A percentile compares a stretch with the other conserved stretches of the same genome.
Conservation (phyloP, 805 yeast genomes). For the Yamadazyma akitaensis region DNA sequence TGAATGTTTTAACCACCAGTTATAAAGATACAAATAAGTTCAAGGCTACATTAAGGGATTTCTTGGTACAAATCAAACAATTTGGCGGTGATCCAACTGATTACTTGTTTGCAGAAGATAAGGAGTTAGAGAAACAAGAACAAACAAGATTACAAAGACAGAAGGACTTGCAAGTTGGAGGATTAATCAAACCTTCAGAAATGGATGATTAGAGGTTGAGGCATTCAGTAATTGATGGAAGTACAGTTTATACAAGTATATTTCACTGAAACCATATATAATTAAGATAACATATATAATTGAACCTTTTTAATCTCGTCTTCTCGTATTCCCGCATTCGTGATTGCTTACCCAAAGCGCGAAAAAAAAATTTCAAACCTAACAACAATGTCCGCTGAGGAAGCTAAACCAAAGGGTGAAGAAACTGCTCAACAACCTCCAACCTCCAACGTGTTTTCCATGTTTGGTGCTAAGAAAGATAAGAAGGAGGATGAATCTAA, state of each 20-base stretch:
- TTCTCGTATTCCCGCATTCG: neutral
- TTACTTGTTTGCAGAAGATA: slow-evolving; percentile 91
- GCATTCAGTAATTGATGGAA: neutral
- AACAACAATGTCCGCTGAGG: slow-evolving; percentile 18
- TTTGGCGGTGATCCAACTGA: slow-evolving; percentile 95
- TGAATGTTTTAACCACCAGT: slow-evolving; percentile 69
- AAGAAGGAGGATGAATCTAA: slow-evolving; percentile 46
- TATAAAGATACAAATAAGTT: slow-evolving; percentile 74
- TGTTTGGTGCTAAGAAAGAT: slow-evolving; percentile 91
- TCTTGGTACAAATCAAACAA: slow-evolving; percentile 93
- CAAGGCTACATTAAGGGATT: slow-evolving; percentile 85
- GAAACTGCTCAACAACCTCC: slow-evolving; percentile 48
- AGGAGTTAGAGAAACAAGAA: slow-evolving; percentile 71
- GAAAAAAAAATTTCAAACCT: neutral
- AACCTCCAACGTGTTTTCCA: slow-evolving; percentile 79
- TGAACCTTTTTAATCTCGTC: too few species aligned
- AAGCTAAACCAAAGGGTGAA: slow-evolving; percentile 17
- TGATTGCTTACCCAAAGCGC: slow-evolving; percentile 1
- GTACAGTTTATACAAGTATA: neutral
- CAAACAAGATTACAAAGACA: slow-evolving; percentile 69
- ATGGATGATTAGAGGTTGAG: slow-evolving; percentile 59
- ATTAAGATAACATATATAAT: neutral
- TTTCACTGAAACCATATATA: neutral
- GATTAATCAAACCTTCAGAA: slow-evolving; percentile 90
- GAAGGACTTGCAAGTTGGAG: slow-evolving; percentile 84